Percentiles rank a stretch among this genome's conserved stretches.
Conservation (phyloP, 768 basidiomycete genomes). For the Tulasnella sp. region DNA sequence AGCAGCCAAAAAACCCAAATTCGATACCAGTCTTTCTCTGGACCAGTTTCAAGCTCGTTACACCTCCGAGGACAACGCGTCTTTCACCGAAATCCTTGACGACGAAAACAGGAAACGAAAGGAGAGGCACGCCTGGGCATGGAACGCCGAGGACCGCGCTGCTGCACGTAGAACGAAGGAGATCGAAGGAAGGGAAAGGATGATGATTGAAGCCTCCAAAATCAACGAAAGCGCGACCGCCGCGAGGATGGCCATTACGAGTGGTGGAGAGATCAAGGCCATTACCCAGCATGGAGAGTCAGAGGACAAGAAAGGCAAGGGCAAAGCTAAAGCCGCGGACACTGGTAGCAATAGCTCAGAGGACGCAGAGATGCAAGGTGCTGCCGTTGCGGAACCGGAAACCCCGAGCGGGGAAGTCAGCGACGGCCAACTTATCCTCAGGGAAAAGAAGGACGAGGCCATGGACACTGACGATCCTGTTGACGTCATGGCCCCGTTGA, state of each 20-base stretch:
- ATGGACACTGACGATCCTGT: slow-evolving; percentile 25
- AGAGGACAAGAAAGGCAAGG: background rate
- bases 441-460: slow-evolving; percentile 20
- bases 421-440: slow-evolving; percentile 3
- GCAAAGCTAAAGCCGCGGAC: background rate
- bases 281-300: slow-evolving; percentile 7
- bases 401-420: background rate
- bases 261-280: slow-evolving; percentile 24
- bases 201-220: slow-evolving; percentile 59
- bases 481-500: slow-evolving; percentile 76
- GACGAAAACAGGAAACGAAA: slow-evolving; percentile 78
- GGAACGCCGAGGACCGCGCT: slow-evolving; percentile 80
- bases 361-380: background rate
- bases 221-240: slow-evolving; percentile 29
- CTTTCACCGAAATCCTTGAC: slow-evolving; percentile 86
- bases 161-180: slow-evolving; percentile 57
- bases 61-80: slow-evolving; percentile 96
- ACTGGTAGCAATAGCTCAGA: background rate
- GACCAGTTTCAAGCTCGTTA: slow-evolving; percentile 86
- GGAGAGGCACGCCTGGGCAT: slow-evolving; percentile 87
- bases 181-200: slow-evolving; percentile 57
- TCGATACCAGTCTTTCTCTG: slow-evolving; percentile 56
- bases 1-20: slow-evolving; percentile 34
- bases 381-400: background rate
- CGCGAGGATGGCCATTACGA: slow-evolving; percentile 52